Evolutionary conservation across 78 protist genomes (phyloP).

Genomic region (Polysphondylium violaceum): DNA sequence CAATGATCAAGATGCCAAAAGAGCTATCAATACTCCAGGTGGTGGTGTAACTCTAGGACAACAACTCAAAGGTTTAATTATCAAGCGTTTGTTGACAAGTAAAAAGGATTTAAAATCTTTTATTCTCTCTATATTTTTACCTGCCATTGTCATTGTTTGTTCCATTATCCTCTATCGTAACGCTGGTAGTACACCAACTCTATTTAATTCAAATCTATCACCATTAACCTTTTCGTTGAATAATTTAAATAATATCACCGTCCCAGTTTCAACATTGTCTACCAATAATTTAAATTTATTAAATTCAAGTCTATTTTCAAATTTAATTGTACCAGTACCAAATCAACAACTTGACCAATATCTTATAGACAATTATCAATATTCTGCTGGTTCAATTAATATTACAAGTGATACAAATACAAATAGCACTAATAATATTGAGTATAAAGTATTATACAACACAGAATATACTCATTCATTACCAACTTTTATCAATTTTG

Average conservation of each 20-base stretch:
- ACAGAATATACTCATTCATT: conserved; percentile 32
- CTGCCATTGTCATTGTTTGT: too few species aligned
- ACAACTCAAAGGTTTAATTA: conserved; percentile 48
- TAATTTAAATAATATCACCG: neutral
- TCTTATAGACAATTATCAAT: neutral
- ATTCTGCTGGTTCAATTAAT: conserved; percentile 19
- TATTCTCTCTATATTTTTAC: conserved; percentile 26
- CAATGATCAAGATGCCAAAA: conserved; percentile 9
- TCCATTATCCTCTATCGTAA: too few species aligned
- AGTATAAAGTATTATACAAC: conserved; percentile 16
- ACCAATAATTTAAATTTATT: neutral
- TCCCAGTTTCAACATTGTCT: neutral
- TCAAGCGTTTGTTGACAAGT: conserved; percentile 9
- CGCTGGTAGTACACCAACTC: too few species aligned
- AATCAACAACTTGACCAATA: conserved; percentile 6
- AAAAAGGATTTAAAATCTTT: conserved; percentile 39
- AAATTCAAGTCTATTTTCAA: neutral
- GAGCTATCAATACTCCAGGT: conserved; percentile 9
- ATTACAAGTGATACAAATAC: neutral
- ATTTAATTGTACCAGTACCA: neutral
- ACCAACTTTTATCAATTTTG: conserved; percentile 19
- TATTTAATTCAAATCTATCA: too few species aligned
- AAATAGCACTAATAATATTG: neutral
- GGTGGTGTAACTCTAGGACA: neutral
- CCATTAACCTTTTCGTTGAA: too few species aligned